phyloP scores from a whole-genome alignment of 2,329 filamentous ascomycete species.

The Macrophomina pseudophaseolina region DNA sequence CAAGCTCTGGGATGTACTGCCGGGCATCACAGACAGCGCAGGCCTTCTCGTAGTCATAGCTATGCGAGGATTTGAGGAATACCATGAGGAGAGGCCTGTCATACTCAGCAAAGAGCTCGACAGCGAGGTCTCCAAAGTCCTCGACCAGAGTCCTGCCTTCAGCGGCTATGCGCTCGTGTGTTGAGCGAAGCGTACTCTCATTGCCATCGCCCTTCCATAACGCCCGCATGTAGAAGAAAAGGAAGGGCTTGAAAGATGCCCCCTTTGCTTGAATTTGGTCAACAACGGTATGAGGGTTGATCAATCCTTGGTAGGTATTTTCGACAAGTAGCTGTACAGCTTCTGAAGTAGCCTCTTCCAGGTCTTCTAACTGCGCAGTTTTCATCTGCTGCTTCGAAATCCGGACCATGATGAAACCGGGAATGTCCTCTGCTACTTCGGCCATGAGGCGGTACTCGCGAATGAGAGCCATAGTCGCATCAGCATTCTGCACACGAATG shows the following conservation, averaged over 20 bases:
- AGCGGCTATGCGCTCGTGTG: conserved; percentile 52
- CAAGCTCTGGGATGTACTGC: conserved; percentile 88
- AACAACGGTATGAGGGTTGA: conserved; percentile 78
- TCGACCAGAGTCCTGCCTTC: conserved; percentile 76
- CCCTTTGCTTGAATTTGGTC: conserved; percentile 73
- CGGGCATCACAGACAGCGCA: conserved; percentile 77
- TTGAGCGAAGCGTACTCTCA: conserved; percentile 38
- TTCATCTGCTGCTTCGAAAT: conserved; percentile 73
- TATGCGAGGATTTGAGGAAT: conserved; percentile 82
- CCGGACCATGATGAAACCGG: conserved; percentile 84
- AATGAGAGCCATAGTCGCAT: conserved; percentile 85
- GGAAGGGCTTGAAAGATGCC: conserved; percentile 67
- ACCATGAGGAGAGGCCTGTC: conserved; percentile 82
- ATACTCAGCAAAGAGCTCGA: conserved; percentile 84
- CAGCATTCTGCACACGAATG: conserved; percentile 88
- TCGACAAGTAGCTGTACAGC: conserved; percentile 86
- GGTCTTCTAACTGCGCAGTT: conserved; percentile 69
- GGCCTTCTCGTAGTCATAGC: conserved; percentile 85
- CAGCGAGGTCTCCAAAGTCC: conserved; percentile 82
- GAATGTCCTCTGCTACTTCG: conserved; percentile 85
- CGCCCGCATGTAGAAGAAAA: conserved; percentile 89
- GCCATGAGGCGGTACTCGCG: conserved; percentile 88
- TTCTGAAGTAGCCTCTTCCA: conserved; percentile 81
- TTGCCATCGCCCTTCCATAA: conserved; percentile 81
- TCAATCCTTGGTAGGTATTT: conserved; percentile 86